Evolutionary conservation across 495 filamentous ascomycete genomes (phyloP).

Genomic region (Clohesyomyces aquaticus): DNA sequence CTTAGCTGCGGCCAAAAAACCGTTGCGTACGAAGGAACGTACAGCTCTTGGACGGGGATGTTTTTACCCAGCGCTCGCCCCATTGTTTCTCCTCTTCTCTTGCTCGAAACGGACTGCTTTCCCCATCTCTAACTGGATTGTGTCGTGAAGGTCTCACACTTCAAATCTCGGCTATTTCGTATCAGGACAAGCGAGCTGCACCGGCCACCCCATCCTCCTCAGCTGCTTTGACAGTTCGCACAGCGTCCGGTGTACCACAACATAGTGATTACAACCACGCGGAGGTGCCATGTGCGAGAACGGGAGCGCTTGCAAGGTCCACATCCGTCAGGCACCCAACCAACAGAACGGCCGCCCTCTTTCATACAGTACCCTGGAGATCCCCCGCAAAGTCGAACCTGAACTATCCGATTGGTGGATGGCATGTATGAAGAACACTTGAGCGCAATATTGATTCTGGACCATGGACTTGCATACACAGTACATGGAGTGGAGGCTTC

Average conservation of each 20-base stretch:
- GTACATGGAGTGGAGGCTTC: not conserved
- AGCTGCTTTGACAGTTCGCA: slow-evolving; percentile 9
- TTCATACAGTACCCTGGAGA: not conserved
- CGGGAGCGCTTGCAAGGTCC: slow-evolving; percentile 19
- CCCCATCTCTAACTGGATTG: not conserved
- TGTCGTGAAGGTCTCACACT: slow-evolving; percentile 18
- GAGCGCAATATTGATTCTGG: slow-evolving; percentile 13
- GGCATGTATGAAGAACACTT: not conserved
- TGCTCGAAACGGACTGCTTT: slow-evolving; percentile 22
- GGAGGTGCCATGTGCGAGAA: slow-evolving; percentile 8
- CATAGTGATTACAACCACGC: slow-evolving; percentile 13
- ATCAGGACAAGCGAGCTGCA: slow-evolving; percentile 31
- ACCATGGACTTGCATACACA: not conserved
- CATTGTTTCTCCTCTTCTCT: slow-evolving; percentile 8
- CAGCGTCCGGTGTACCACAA: slow-evolving; percentile 10
- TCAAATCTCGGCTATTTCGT: slow-evolving; percentile 37
- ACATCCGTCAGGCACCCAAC: slow-evolving; percentile 5
- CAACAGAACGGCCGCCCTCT: not conserved
- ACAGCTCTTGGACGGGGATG: slow-evolving; percentile 4
- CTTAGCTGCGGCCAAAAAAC: not conserved
- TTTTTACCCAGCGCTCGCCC: slow-evolving; percentile 23
- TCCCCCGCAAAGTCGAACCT: slow-evolving; percentile 16
- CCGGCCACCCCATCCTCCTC: slow-evolving; percentile 6
- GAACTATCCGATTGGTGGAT: not conserved
- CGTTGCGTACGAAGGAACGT: not conserved